These are phyloP conservation scores for Phanerochaete sordida DNA, from an alignment of 768 basidiomycete species.

Conservation along the genomic window DNA sequence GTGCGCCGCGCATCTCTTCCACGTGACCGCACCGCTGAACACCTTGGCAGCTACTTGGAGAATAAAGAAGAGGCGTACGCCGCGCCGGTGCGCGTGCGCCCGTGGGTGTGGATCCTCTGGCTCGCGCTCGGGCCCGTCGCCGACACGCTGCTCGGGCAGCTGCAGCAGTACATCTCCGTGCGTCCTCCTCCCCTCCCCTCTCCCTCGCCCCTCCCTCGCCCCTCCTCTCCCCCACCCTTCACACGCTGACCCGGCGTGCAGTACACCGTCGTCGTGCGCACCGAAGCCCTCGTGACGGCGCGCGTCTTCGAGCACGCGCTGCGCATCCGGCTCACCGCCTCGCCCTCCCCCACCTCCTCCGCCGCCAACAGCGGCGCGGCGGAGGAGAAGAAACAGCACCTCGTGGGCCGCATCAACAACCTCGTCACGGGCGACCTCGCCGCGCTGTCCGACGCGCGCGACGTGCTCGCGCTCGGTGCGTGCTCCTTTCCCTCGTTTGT, in stretches of 20 bases:
- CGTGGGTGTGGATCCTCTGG: constrained; percentile 66
- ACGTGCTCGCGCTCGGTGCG: constrained; percentile 13
- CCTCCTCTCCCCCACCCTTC: background rate
- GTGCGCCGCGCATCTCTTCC: constrained; percentile 23
- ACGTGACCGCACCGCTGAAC: background rate
- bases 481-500: background rate
- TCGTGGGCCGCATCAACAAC: constrained; percentile 77
- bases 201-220: background rate
- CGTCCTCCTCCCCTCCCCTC: constrained; percentile 1
- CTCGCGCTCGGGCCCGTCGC: constrained; percentile 48
- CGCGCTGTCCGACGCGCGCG: constrained; percentile 18
- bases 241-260: background rate
- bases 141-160: constrained; percentile 44
- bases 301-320: constrained; percentile 9
- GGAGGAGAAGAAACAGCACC: constrained; percentile 32
- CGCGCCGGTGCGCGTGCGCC: constrained; percentile 41
- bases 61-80: constrained; percentile 30
- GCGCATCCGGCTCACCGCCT: constrained; percentile 31
- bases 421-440: constrained; percentile 63
- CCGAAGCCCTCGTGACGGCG: constrained; percentile 21
- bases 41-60: constrained; percentile 54
- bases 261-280: constrained; percentile 35
- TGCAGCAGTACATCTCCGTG: constrained; percentile 43
- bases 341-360: too few relatives aligned
- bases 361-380: background rate